Evolutionary conservation across 1,284 basidiomycete genomes (phyloP), one percentile per base, ranked within the genome.

Genomic region (Cystobasidium slooffiae): DNA sequence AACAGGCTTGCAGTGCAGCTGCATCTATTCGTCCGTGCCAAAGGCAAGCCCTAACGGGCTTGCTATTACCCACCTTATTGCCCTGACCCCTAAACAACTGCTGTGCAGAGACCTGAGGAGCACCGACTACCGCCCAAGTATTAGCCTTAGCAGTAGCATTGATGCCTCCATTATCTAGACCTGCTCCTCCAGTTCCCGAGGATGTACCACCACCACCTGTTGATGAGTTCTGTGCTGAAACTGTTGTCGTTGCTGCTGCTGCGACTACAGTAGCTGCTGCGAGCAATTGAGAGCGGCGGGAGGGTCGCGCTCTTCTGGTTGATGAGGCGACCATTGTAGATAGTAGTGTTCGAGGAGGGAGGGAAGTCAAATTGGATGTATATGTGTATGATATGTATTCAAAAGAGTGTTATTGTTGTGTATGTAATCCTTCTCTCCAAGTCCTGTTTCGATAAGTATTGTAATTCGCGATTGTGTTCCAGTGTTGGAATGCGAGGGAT

Each of bases 41-140:
- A n/a, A n/a, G n/a, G n/a, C n/a, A n/a, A n/a, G n/a, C n/a, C n/a
- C n/a, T n/a, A n/a, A n/a, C n/a, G n/a, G n/a, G n/a, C n/a, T n/a
- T n/a, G n/a, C n/a, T n/a, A n/a, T n/a, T n/a, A n/a, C 65, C 47
- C 43, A 76, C 75, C 70, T 75, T 75, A 58, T 68, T 72, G 39
- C 70, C 62, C 39, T 66, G 61, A 20, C 73, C 77, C 22, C 72
- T 66, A 49, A 79, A 77, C 47, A 78, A 62, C 68, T 76, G 77
- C 70, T 75, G 67, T 24, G 70, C 76, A n/a, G 76, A 77, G 1
- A 75, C 76, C 6, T 75, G 77, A 10, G 78, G 76, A 2, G 74
- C 61, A 3, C 77, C 79, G 24, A 77, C 72, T 20, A 79, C 68
- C 10, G 74, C 76, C 49, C 76, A 79, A 1, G 77, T 77, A 62